Evolutionary conservation across 768 basidiomycete genomes (phyloP).

Genomic region (Naematelia aurantialba): DNA sequence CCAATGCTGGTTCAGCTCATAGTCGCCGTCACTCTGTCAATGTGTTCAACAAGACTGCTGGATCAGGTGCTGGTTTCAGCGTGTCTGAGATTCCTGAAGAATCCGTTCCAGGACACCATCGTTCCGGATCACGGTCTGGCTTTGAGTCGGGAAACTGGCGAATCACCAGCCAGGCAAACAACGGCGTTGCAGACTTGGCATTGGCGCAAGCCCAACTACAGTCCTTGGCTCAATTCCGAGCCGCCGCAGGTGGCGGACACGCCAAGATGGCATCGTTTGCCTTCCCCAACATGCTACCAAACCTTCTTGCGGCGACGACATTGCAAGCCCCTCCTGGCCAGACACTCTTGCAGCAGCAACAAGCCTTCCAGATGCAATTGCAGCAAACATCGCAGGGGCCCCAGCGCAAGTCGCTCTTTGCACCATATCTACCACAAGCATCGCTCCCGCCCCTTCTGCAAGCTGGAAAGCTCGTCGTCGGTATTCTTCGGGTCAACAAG

Average conservation of each 20-base stretch:
- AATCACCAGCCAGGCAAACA: constrained; percentile 62
- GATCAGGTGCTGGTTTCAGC: constrained; percentile 69
- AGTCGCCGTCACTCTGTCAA: constrained; percentile 46
- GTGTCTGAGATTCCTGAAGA: constrained; percentile 51
- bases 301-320: constrained; percentile 95
- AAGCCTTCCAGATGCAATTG: constrained; percentile 87
- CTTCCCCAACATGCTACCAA: constrained; percentile 96
- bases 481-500: constrained; percentile 95
- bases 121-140: constrained; percentile 42
- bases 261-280: constrained; percentile 97
- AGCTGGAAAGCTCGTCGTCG: constrained; percentile 95
- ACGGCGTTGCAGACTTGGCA: constrained; percentile 68
- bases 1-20: constrained; percentile 14
- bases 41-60: constrained; percentile 42
- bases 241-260: constrained; percentile 75
- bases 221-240: constrained; percentile 93
- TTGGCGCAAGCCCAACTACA: constrained; percentile 95
- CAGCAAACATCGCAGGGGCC: constrained; percentile 81
- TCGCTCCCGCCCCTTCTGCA: constrained; percentile 92
- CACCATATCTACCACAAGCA: constrained; percentile 96
- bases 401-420: constrained; percentile 96
- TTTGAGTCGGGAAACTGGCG: constrained; percentile 64
- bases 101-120: constrained; percentile 34
- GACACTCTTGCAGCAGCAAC: constrained; percentile 81
- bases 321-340: constrained; percentile 71